These are phyloP conservation scores for Globisporangium nodosum DNA, from an alignment of 352 stramenopile species.

Conservation along the genomic window DNA sequence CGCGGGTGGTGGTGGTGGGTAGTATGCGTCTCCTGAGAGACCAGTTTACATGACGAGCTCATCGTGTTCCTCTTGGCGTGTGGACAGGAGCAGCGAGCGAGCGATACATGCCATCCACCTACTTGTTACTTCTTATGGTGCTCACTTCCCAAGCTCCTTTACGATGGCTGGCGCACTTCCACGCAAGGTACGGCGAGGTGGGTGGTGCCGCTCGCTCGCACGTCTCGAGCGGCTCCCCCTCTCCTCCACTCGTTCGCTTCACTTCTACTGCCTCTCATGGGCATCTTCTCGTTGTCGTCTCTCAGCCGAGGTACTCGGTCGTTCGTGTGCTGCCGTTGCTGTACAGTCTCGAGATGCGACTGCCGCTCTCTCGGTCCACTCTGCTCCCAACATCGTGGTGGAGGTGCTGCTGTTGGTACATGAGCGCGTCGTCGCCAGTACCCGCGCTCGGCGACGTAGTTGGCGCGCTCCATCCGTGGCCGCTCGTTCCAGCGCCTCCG, in stretches of 20 bases:
- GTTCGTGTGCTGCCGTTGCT: constrained; percentile 19
- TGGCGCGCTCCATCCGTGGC: constrained; percentile 36
- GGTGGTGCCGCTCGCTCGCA: no score
- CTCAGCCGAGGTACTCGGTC: neutral
- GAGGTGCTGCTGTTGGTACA: constrained; percentile 23
- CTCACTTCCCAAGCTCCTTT: neutral
- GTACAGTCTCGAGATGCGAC: neutral
- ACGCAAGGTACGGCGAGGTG: no score
- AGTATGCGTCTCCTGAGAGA: no score
- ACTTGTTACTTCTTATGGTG: neutral
- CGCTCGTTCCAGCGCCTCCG: constrained; percentile 4
- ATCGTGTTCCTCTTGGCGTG: no score
- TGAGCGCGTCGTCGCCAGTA: constrained; percentile 5
- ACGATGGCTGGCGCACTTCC: neutral
- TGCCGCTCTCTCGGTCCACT: neutral
- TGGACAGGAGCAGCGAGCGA: no score
- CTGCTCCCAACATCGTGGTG: constrained; percentile 7
- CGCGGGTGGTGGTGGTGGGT: no score
- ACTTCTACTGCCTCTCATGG: neutral
- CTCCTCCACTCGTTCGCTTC: no score
- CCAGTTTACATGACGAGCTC: no score
- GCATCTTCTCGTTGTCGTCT: neutral
- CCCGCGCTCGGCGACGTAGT: constrained; percentile 1
- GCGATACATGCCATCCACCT: neutral
- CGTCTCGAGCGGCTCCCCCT: no score